A percentile compares a stretch with the other conserved stretches of the same genome.
Conservation (phyloP, 2,329 filamentous ascomycete species). For the Pseudogymnoascus pannorum region DNA sequence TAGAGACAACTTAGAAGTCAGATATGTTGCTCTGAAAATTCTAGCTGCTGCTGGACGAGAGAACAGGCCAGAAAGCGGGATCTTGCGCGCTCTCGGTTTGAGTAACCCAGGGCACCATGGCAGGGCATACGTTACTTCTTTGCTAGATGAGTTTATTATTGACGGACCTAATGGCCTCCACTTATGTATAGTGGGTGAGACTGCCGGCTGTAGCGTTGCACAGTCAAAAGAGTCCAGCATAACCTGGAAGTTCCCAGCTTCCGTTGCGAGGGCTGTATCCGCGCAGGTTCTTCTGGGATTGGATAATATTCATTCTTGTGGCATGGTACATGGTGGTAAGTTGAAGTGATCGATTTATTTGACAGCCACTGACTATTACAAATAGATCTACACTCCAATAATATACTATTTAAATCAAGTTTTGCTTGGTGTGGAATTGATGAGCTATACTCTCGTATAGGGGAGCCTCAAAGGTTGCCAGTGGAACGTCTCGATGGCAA, state of each 20-base stretch:
- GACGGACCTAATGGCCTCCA: neutral
- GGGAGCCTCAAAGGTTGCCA: neutral
- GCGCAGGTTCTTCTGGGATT: too few relatives aligned
- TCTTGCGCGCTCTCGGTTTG: conserved; percentile 13
- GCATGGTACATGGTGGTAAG: neutral
- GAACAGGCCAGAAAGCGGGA: conserved; percentile 17
- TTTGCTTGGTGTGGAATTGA: neutral
- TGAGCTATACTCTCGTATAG: neutral
- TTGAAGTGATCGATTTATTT: neutral
- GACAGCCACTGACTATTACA: neutral
- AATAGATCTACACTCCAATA: neutral
- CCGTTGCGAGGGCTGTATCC: too few relatives aligned
- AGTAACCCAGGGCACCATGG: conserved; percentile 12
- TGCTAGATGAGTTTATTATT: conserved; percentile 21
- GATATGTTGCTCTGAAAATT: conserved; percentile 14
- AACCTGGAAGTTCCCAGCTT: neutral
- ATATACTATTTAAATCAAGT: neutral
- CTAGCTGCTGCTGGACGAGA: conserved; percentile 14
- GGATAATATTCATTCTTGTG: too few relatives aligned
- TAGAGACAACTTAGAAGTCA: conserved; percentile 19
- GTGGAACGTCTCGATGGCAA: neutral
- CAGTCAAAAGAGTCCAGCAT: conserved; percentile 15
- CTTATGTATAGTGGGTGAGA: conserved; percentile 10
- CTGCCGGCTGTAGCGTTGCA: conserved; percentile 19
- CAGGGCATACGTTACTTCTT: conserved; percentile 15